Conservation (phyloP, 1,284 basidiomycete species). For the Lignosus rhinocerotis region DNA sequence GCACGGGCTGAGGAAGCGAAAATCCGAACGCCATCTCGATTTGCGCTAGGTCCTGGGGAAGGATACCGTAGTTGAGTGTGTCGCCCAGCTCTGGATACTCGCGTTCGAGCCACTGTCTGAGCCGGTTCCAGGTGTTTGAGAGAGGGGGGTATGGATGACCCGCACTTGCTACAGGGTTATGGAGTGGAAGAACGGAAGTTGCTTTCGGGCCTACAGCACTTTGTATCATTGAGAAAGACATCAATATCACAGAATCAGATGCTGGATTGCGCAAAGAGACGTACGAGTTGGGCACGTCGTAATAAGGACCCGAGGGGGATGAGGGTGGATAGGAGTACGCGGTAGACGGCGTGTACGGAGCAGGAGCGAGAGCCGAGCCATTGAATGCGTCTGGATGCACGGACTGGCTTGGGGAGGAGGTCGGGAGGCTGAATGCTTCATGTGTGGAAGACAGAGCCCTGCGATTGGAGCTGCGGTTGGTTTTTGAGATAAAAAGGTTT, state of each 20-base stretch:
- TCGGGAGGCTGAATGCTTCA: constrained; percentile 78
- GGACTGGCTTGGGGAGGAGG: constrained; percentile 59
- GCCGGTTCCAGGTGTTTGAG: constrained; percentile 75
- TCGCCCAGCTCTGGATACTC: constrained; percentile 91
- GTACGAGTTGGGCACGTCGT: constrained; percentile 61
- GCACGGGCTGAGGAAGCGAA: constrained; percentile 73
- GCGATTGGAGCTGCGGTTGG: constrained; percentile 49
- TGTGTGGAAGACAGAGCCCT: constrained; percentile 69
- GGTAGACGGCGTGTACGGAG: constrained; percentile 45
- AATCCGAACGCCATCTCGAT: constrained; percentile 84
- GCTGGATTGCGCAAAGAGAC: constrained; percentile 29
- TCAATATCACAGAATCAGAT: constrained; percentile 13
- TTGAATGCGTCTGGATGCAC: constrained; percentile 60
- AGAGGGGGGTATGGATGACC: constrained; percentile 72
- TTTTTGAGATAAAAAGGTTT: constrained; percentile 56
- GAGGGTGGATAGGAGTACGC: constrained; percentile 77
- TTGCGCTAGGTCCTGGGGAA: constrained; percentile 70
- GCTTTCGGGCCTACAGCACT: constrained; percentile 48
- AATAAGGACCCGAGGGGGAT: constrained; percentile 50
- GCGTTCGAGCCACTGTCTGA: constrained; percentile 72
- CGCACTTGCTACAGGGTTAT: constrained; percentile 42
- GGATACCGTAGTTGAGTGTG: constrained; percentile 85
- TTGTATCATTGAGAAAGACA: not conserved
- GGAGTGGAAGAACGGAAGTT: constrained; percentile 65
- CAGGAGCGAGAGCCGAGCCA: constrained; percentile 49